Base-by-base conservation (phyloP, 306 rosid species). In the Crataegus laevigata region DNA sequence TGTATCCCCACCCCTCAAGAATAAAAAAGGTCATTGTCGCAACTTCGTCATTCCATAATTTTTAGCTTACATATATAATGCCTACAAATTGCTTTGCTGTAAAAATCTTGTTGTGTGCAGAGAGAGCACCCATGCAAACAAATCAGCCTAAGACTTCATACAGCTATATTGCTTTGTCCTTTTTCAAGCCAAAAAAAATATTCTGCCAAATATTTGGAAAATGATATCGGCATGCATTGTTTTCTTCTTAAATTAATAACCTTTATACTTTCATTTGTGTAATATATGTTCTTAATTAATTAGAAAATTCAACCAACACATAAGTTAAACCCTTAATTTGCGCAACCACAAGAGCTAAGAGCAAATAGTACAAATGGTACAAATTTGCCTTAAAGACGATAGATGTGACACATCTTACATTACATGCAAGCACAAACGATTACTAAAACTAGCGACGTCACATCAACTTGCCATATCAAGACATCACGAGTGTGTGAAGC, bases 141-240 rank as follows among this genome's bases (percentile, higher is more conserved):
- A 65, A 79, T 59, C 50, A 70, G 69, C 79, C 60, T 72, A 71
- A 15, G 73, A 72, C 75, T 59, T 75, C 24, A 71, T 74, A 89
- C 89, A 86, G 88, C 87, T 75, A 85, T 80, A 34, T 74, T 60
- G 68, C 60, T 66, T 85, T 81, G 85, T 83, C 78, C 60, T 83
- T 59, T 83, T 72, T 51, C 43, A 60, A n/a, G 2, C 68, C 71
- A 63, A 55, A 21, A 40, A 18, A 1, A 24, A 6, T 64, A 69
- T 61, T 68, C 36, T 47, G 22, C 5, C n/a, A 62, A 28, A 62
- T 21, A 19, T 26, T 30, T 51, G 17, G 75, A 38, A 75, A 47
- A 38, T 28, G 72, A 62, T 17, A 29, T 62, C 67, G 19, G 11
- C 67, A 29, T 60, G 65, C 29, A 25, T 60, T 57, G 62, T 24